Conservation (phyloP, 306 rosid species). For the Cicer pinnatifidum region DNA sequence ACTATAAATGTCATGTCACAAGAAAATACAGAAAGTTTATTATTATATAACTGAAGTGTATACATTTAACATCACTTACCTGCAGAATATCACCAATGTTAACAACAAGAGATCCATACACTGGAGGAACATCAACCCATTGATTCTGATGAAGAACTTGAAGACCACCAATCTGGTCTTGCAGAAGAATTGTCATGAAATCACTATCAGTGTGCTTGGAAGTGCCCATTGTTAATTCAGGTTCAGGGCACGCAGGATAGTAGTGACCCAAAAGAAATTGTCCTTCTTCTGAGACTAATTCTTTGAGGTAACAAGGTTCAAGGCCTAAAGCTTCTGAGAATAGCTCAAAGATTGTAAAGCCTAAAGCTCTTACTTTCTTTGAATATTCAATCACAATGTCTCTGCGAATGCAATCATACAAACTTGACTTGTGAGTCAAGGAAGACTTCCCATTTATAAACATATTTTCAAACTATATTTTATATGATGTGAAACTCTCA, state of each 20-base stretch:
- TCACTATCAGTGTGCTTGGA: conserved; percentile 43
- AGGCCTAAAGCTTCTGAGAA: conserved; percentile 48
- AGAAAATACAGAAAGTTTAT: background rate
- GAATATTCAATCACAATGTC: conserved; percentile 51
- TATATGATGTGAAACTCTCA: too few species aligned
- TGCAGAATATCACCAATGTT: conserved; percentile 48
- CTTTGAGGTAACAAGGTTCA: conserved; percentile 7
- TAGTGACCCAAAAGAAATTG: conserved; percentile 39
- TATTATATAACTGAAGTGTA: background rate
- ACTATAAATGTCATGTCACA: background rate
- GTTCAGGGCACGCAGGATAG: conserved; percentile 54
- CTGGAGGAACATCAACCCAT: conserved; percentile 22
- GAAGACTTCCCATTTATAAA: too few species aligned
- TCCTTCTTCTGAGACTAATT: background rate
- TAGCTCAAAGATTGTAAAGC: conserved; percentile 38
- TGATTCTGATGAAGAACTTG: conserved; percentile 42
- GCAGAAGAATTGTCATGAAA: conserved; percentile 53
- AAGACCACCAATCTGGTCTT: conserved; percentile 60
- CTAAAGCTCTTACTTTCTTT: conserved; percentile 41
- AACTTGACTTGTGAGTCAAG: too few species aligned
- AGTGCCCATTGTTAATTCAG: conserved; percentile 46
- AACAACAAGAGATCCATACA: conserved; percentile 42
- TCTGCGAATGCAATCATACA: conserved; percentile 4
- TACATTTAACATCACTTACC: background rate
- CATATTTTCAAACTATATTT: too few species aligned